Evolutionary conservation across 495 filamentous ascomycete genomes (phyloP).

Genomic region (Neurospora sp.): DNA sequence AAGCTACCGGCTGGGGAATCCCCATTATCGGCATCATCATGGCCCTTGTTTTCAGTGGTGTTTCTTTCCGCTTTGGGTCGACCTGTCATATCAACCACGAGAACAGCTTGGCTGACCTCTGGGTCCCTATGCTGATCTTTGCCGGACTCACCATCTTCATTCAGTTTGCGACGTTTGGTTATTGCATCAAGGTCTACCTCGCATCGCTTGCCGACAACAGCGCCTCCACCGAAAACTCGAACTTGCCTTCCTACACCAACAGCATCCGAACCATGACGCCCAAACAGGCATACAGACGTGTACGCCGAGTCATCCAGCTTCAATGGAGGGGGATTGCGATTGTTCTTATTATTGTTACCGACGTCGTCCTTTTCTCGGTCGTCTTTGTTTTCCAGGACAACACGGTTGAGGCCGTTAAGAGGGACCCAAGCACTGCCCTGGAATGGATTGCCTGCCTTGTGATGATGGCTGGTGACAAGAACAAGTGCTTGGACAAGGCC

Average conservation of each 20-base stretch:
- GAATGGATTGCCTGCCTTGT: slow-evolving; percentile 66
- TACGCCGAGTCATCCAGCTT: slow-evolving; percentile 75
- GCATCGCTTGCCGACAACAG: slow-evolving; percentile 67
- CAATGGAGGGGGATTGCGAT: slow-evolving; percentile 90
- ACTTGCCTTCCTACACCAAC: slow-evolving; percentile 64
- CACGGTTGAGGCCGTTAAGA: slow-evolving; percentile 43
- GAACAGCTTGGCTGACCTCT: slow-evolving; percentile 71
- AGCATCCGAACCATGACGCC: slow-evolving; percentile 79
- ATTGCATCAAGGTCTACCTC: slow-evolving; percentile 92
- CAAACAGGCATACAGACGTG: slow-evolving; percentile 74
- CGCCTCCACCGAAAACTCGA: slow-evolving; percentile 57
- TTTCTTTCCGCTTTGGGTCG: slow-evolving; percentile 84
- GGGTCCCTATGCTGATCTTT: slow-evolving; percentile 79
- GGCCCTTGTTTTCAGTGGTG: slow-evolving; percentile 75
- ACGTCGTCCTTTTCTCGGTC: slow-evolving; percentile 85
- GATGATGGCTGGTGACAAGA: slow-evolving; percentile 47
- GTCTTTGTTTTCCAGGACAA: slow-evolving; percentile 81
- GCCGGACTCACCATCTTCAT: slow-evolving; percentile 66
- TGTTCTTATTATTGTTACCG: slow-evolving; percentile 74
- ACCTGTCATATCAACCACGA: slow-evolving; percentile 89
- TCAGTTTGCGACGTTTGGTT: slow-evolving; percentile 76
- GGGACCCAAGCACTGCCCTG: slow-evolving; percentile 41
- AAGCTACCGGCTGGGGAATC: slow-evolving; percentile 73
- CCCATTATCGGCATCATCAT: slow-evolving; percentile 60
- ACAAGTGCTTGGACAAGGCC: slow-evolving; percentile 50